phyloP scores from a whole-genome alignment of 495 filamentous ascomycete genomes.

The Tuber borchii region DNA sequence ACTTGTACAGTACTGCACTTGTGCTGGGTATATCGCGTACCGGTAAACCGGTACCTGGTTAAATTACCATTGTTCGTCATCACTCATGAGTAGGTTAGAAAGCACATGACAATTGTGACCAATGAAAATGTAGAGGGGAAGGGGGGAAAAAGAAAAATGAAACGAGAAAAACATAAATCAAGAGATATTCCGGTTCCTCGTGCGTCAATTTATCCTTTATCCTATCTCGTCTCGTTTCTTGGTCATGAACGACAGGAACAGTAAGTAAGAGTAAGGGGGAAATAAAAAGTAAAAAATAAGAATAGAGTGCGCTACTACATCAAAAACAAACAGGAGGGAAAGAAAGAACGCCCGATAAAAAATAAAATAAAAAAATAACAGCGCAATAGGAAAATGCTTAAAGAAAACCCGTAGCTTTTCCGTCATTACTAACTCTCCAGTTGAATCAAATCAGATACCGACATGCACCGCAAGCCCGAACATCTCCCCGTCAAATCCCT shows the following conservation, averaged over 20 bases:
- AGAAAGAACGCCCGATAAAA: background rate
- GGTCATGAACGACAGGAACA: background rate
- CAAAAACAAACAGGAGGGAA: background rate
- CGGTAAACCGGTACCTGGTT: background rate
- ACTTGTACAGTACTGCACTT: background rate
- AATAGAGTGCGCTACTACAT: background rate
- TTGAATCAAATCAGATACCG: background rate
- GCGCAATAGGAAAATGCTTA: background rate
- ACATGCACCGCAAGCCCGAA: slow-evolving; percentile 3
- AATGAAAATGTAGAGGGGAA: background rate
- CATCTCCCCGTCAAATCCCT: slow-evolving; percentile 11
- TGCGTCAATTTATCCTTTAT: background rate
- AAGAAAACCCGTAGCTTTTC: background rate
- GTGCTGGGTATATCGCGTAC: background rate
- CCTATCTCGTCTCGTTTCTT: background rate
- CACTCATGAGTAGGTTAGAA: background rate
- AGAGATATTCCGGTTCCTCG: background rate
- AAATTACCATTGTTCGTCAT: background rate
- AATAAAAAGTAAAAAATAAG: background rate
- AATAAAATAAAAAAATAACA: background rate
- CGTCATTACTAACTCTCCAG: background rate
- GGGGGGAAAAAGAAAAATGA: background rate
- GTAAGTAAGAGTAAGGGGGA: background rate
- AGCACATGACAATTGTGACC: background rate
- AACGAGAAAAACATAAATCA: background rate